Evolutionary conservation across 2,329 filamentous ascomycete genomes (phyloP), one percentile per base, ranked within the genome.

Genomic region (Neofusicoccum parvum): DNA sequence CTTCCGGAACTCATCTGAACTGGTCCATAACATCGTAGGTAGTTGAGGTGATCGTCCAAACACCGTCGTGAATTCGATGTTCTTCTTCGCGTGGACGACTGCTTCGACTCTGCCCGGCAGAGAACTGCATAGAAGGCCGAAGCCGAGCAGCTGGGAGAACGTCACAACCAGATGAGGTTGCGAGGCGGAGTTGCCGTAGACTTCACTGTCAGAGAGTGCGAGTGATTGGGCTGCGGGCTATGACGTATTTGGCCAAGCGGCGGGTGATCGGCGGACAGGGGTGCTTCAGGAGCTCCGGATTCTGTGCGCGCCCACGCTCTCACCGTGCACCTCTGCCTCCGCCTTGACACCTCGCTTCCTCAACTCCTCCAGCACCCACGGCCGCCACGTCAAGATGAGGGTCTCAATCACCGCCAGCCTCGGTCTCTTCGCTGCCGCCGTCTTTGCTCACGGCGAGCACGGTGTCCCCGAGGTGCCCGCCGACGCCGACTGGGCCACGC

Each of bases 401-500:
- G 12, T 62, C 32, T 62, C 59, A n/a, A 50, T 50, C 59, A 50
- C 59, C 45, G 45, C 46, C 59, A 51, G 45, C 46, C 23, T 62
- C 37, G 59, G 34, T 5, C 46, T 62, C 45, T 48, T 65, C n/a
- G 37, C 41, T n/a, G 39, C 65, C 45, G 69, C 68, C 59, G 71
- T 67, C 37, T 68, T 70, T 11, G 76, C 76, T 41, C 77, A 79
- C 50, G 76, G 74, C 56, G 72, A 71, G 46, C 68, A 68, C n/a
- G 75, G 76, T 32, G 79, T 81, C 69, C 75, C 78, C 39, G 80
- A 82, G 65, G 72, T 76, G 17, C 71, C 75, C 7, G 78, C 79
- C 46, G 79, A 81, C 56, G 80, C 81, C 12, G 79, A 83, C 69
- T 84, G 82, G 82, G 78, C 80, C 34, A 81, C 79, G 46, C 73